Base-by-base conservation (phyloP, 768 basidiomycete genomes). In the Suillus decipiens region DNA sequence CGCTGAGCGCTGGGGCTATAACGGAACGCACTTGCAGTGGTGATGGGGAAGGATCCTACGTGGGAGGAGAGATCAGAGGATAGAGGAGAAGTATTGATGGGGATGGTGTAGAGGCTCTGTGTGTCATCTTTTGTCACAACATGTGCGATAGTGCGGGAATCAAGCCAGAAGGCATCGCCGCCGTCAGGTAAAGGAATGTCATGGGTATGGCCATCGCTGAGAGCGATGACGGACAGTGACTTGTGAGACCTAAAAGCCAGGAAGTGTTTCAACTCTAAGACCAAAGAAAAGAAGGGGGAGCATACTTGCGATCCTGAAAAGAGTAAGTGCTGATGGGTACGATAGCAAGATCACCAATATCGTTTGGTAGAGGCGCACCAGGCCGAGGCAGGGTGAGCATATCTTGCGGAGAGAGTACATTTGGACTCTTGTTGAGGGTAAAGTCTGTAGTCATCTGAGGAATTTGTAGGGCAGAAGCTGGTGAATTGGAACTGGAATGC, bases 141-240 rank as follows among this genome's bases (percentile, higher is more conserved):
- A 61, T 90, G 87, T 1, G 82, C 91, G 63, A 95, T 73, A n/a
- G 89, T 90, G 50, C 84, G 81, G 2, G 81, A 76, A 58, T 87
- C 83, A 14, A 95, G 80, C 93, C 93, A 95, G 77, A 95, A 93
- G 2, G 82, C 82, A 51, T 91, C 87, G 24, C 91, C 92, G 10
- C 86, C 89, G 55, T 86, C 84, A 28, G 83, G 77, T 42, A 93
- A 81, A 17, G 86, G 79, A 61, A 90, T 79, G 64, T 87, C 78
- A 43, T 88, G 71, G 1, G 86, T 81, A 61, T 80, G 72, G 19
- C 76, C 73, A 12, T 83, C 80, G 60, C 84, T 84, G 61, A 92
- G 77, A 34, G 89, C 80, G 15, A 84, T 80, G 60, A 94, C 75
- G 67, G 82, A 82, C 61, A 93, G 79, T 11, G 84, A 86, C 70